Percentiles rank a stretch among this genome's conserved stretches.
Evolutionary conservation across 352 stramenopile genomes (phyloP).

Genomic region (Globisporangium okanoganense): DNA sequence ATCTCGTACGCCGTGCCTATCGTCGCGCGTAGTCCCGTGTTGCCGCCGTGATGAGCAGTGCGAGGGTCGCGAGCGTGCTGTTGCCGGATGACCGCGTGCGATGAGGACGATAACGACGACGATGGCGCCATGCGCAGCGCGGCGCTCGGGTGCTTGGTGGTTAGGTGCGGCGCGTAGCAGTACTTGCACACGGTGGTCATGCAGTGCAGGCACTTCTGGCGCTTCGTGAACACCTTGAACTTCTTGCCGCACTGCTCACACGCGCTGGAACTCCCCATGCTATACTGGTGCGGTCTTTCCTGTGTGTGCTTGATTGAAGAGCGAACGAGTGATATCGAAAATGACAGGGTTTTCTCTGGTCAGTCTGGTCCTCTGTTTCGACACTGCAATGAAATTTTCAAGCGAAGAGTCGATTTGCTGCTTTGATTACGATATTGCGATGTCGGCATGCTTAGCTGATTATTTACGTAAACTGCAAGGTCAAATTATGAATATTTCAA

Average conservation of each 20-base stretch:
- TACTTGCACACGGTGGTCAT: conserved; percentile 48
- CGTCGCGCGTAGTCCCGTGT: conserved; percentile 5
- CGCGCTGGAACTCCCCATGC: not conserved
- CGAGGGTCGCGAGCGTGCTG: not conserved
- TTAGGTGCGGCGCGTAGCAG: conserved; percentile 48
- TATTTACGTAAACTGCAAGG: not conserved
- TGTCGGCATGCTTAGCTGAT: no score
- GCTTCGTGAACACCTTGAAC: conserved; percentile 70
- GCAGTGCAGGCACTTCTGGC: conserved; percentile 71
- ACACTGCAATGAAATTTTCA: no score
- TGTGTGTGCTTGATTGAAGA: not conserved
- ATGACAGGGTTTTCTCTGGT: not conserved
- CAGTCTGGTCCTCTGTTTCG: no score
- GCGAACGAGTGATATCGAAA: no score
- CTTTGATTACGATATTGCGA: no score
- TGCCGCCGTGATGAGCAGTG: not conserved
- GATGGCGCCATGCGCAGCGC: not conserved
- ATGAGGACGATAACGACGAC: not conserved
- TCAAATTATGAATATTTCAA: not conserved
- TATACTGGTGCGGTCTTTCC: not conserved
- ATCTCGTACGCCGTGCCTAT: not conserved
- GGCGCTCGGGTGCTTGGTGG: conserved; percentile 39
- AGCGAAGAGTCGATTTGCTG: no score
- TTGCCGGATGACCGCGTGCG: not conserved
- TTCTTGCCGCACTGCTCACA: conserved; percentile 52